Evolutionary conservation across 202 grass and related monocot genomes (phyloP).

Genomic region (Setaria viridis): DNA sequence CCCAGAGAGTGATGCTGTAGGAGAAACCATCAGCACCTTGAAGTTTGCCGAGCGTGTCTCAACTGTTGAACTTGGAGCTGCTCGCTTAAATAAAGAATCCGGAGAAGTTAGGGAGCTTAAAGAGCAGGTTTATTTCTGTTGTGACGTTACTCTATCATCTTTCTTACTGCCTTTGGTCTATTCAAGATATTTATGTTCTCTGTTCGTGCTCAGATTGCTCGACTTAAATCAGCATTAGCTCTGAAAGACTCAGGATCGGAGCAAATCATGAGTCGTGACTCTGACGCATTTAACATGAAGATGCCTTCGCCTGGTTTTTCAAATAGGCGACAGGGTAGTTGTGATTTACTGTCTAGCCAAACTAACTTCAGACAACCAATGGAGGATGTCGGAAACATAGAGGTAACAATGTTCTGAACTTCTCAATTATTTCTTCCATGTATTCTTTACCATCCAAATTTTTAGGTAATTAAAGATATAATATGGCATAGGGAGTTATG

Average conservation of each 20-base stretch:
- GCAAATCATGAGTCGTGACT: conserved; percentile 57
- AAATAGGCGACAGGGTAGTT: conserved; percentile 55
- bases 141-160: conserved; percentile 16
- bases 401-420: conserved; percentile 62
- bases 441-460: conserved; percentile 11
- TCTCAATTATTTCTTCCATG: conserved; percentile 35
- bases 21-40: conserved; percentile 96
- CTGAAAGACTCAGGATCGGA: conserved; percentile 72
- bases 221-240: conserved; percentile 83
- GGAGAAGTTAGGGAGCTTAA: conserved; percentile 93
- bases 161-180: conserved; percentile 23
- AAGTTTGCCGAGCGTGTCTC: conserved; percentile 99
- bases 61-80: conserved; percentile 98
- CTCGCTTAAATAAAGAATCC: conserved; percentile 88
- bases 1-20: conserved; percentile 85
- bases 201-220: conserved; percentile 65
- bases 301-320: conserved; percentile 64
- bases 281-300: conserved; percentile 62
- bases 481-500: conserved; percentile 16
- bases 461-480: conserved; percentile 9
- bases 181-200: conserved; percentile 40
- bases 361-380: conserved; percentile 84
- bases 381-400: conserved; percentile 98
- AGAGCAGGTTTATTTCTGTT: conserved; percentile 76
- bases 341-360: conserved; percentile 72